Evolutionary conservation across 148 eudicot species (phyloP), one percentile per base, ranked within the genome.

Genomic region (Fagopyrum homotropicum): DNA sequence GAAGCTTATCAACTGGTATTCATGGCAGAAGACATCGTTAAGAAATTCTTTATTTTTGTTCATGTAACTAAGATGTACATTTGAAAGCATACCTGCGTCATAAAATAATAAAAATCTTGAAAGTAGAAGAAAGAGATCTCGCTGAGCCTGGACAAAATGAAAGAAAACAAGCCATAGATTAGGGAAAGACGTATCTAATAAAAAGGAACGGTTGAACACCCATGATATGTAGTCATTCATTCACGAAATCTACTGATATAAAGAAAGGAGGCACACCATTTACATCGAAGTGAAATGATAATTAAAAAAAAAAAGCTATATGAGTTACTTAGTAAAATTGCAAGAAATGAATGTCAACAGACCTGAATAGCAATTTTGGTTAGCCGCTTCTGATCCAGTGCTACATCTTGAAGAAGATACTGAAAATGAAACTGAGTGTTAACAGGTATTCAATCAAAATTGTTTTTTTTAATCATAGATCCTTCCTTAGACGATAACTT

Each of bases 401-500:
- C 95, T 70, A 94, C 91, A 72, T 90, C 89, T 78, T 88, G 92
- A 17, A 94, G 89, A 76, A 94, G 93, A 82, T 88, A 94, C 98
- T 94, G 82, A 54, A 80, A 40, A 69, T 43, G n/a, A 43, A 45
- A 66, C 19, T 17, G 43, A 66, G 45, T 29, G 47, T 66, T 15
- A 66, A 6, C 12, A 35, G 19, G 43, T 14, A 5, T 35, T 30
- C 19, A 14, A 40, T 66, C 45, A 12, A 15, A 66, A 46, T 14
- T 14, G 46, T 30, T 12, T 35, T 29, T 17, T 14, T 6, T 49
- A 7, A 49, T 14, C 15, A 66, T 15, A 7, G 19, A 15, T 40
- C 19, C 71, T 35, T 35, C 40, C 40, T 49, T 14, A 7, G 5
- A 66, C 43, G 45, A 14, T 59, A 78, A 74, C 85, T 77, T 80